Conservation (phyloP, 768 basidiomycete genomes). For the Suillus cothurnatus region DNA sequence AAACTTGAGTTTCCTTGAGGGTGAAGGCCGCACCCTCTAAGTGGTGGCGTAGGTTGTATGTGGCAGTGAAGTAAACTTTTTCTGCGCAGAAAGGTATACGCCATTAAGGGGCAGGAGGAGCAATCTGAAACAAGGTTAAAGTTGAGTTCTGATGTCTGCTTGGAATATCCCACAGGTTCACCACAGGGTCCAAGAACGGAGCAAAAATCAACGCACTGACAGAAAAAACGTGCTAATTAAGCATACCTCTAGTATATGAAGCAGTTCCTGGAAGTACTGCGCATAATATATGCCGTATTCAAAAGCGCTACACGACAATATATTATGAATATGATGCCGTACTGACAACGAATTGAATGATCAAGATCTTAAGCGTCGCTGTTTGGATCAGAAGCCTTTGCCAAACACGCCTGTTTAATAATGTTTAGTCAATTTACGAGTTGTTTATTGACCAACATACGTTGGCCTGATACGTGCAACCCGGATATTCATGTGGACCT, state of each 20-base stretch:
- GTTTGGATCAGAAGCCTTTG: constrained; percentile 8
- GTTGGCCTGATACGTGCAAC: neutral
- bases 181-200: neutral
- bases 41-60: neutral
- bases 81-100: neutral
- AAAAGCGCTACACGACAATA: neutral
- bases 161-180: neutral
- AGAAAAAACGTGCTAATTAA: neutral
- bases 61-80: neutral
- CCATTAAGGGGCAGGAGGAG: neutral
- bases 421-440: neutral
- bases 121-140: neutral
- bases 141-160: neutral
- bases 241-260: neutral
- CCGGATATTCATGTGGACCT: neutral
- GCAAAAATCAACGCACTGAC: neutral
- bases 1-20: neutral
- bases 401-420: constrained; percentile 3
- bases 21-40: neutral
- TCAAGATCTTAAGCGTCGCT: neutral
- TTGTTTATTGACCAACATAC: neutral
- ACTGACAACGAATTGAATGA: neutral
- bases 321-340: neutral
- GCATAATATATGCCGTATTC: neutral
- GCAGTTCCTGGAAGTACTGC: neutral